phyloP scores from a whole-genome alignment of 805 yeast species.

The Ogataea philodendri region DNA sequence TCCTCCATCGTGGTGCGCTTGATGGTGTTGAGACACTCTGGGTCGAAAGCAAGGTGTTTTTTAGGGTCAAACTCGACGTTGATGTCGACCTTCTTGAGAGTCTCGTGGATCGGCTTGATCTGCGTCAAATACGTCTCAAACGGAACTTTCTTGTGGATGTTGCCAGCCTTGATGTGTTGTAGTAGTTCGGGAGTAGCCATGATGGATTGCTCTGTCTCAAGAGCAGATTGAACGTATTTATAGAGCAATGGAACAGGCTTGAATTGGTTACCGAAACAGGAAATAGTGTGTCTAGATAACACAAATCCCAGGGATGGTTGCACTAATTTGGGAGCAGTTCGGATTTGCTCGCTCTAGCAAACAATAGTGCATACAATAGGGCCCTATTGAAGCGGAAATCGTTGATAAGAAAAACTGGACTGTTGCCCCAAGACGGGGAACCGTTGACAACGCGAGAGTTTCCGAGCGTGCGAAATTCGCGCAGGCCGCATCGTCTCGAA shows the following conservation, averaged over 20 bases:
- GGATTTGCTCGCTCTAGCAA: slow-evolving; percentile 8
- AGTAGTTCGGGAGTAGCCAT: slow-evolving; percentile 35
- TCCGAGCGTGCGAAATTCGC: no score
- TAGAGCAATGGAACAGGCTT: slow-evolving; percentile 1
- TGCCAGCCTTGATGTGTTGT: slow-evolving; percentile 37
- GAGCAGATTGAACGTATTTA: slow-evolving; percentile 3
- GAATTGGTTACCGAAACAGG: slow-evolving; percentile 6
- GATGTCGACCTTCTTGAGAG: slow-evolving; percentile 24
- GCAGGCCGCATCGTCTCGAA: no score
- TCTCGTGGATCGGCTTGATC: slow-evolving; percentile 32
- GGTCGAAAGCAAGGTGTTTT: slow-evolving; percentile 39
- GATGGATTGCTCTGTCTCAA: no score
- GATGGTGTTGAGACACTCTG: slow-evolving; percentile 35
- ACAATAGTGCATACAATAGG: slow-evolving; percentile 2
- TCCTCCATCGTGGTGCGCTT: slow-evolving; percentile 48
- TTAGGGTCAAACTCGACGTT: slow-evolving; percentile 37
- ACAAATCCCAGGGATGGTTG: slow-evolving; percentile 1
- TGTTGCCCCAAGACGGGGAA: slow-evolving; percentile 1
- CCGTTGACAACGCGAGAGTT: no score
- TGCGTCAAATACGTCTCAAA: slow-evolving; percentile 34
- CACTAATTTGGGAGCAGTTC: slow-evolving; percentile 7
- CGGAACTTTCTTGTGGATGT: slow-evolving; percentile 36
- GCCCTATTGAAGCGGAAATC: neutral
- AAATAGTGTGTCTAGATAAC: slow-evolving; percentile 4
- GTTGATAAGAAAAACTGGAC: neutral